A percentile compares a stretch with the other conserved stretches of the same genome.
Conservation (phyloP, 768 basidiomycete species). For the Tylopilus rubrobrunneus region DNA sequence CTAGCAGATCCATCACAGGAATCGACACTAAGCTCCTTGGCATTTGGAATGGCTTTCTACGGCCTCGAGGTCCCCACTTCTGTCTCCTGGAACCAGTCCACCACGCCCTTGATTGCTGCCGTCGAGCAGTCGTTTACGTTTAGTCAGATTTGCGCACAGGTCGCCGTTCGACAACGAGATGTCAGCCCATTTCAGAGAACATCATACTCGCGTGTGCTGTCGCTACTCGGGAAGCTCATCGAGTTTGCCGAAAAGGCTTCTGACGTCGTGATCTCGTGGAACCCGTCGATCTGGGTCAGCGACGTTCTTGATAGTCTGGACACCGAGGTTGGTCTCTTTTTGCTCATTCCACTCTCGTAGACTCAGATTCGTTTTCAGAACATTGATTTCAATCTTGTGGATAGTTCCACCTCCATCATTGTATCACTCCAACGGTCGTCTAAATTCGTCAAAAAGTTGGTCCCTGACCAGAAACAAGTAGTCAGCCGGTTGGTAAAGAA, state of each 20-base stretch:
- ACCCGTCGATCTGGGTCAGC: slow-evolving; percentile 61
- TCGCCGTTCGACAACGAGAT: slow-evolving; percentile 30
- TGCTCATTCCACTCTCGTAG: neutral
- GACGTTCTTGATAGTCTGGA: slow-evolving; percentile 51
- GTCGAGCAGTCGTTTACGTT: slow-evolving; percentile 54
- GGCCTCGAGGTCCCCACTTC: slow-evolving; percentile 35
- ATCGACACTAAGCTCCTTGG: slow-evolving; percentile 39
- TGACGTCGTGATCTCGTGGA: slow-evolving; percentile 47
- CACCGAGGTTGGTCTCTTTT: slow-evolving; percentile 42
- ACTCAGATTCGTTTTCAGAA: slow-evolving; percentile 11
- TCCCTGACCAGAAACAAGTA: slow-evolving; percentile 50
- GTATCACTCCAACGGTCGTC: slow-evolving; percentile 52
- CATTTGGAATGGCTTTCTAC: slow-evolving; percentile 64
- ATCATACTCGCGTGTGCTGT: slow-evolving; percentile 49
- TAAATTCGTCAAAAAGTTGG: slow-evolving; percentile 48
- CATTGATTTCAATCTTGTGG: slow-evolving; percentile 63
- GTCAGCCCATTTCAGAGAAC: slow-evolving; percentile 40
- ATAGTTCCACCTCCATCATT: slow-evolving; percentile 55
- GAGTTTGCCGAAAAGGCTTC: slow-evolving; percentile 35
- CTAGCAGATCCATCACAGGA: slow-evolving; percentile 36
- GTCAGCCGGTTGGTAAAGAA: slow-evolving; percentile 58
- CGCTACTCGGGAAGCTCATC: slow-evolving; percentile 49
- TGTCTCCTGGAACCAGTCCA: slow-evolving; percentile 23
- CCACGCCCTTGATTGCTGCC: slow-evolving; percentile 51
- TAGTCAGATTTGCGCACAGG: slow-evolving; percentile 42